Percentiles rank a stretch among this genome's conserved stretches.
Conservation (phyloP, 1,284 basidiomycete species). For the Papiliotrema fonsecae region DNA sequence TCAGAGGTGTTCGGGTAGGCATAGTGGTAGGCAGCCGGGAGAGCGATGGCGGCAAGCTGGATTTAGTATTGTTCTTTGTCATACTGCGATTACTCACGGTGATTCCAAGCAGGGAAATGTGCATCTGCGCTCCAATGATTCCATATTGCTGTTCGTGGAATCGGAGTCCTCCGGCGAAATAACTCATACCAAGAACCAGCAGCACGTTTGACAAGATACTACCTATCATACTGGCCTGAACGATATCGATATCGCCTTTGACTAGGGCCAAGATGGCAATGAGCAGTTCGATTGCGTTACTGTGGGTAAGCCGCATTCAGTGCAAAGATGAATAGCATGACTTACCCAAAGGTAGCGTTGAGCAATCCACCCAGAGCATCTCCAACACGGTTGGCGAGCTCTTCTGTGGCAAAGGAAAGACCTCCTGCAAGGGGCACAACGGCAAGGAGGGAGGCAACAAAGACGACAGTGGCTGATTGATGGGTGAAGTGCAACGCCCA, state of each 20-base stretch:
- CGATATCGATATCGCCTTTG: slow-evolving; percentile 8
- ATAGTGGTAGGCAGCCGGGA: slow-evolving; percentile 65
- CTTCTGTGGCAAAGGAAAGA: slow-evolving; percentile 51
- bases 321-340: background rate
- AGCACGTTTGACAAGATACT: slow-evolving; percentile 62
- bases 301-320: slow-evolving; percentile 14
- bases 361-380: slow-evolving; percentile 50
- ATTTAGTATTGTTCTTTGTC: slow-evolving; percentile 1
- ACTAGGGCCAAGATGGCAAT: slow-evolving; percentile 7
- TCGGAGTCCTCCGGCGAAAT: slow-evolving; percentile 53
- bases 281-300: slow-evolving; percentile 53
- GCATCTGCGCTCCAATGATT: slow-evolving; percentile 68
- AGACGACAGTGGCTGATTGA: slow-evolving; percentile 58
- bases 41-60: slow-evolving; percentile 57
- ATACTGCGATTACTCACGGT: slow-evolving; percentile 56
- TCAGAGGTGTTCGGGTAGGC: slow-evolving; percentile 34
- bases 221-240: slow-evolving; percentile 40
- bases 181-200: slow-evolving; percentile 73
- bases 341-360: slow-evolving; percentile 49
- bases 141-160: slow-evolving; percentile 63
- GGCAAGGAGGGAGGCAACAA: slow-evolving; percentile 62
- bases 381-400: slow-evolving; percentile 50
- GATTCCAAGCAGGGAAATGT: slow-evolving; percentile 71
- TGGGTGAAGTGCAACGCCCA: slow-evolving; percentile 67
- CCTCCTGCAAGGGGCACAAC: slow-evolving; percentile 51